Evolutionary conservation across 2,329 filamentous ascomycete species (phyloP).

Genomic region (Cladosporium cucumerinum): DNA sequence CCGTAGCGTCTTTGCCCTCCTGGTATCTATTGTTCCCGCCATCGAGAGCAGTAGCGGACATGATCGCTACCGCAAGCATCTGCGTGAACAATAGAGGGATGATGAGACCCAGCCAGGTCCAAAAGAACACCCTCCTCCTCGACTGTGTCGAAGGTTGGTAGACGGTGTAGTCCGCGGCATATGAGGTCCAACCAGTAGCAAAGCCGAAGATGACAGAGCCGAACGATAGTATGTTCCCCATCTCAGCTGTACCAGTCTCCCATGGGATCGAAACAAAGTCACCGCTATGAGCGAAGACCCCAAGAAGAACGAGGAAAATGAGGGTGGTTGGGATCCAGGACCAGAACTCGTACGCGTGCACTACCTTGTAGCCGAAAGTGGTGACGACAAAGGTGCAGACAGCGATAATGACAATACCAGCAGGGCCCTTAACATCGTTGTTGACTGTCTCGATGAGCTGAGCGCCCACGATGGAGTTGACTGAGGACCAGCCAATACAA

Average conservation of each 20-base stretch:
- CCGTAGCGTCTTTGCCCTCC: conserved; percentile 53
- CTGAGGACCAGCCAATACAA: conserved; percentile 70
- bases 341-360: conserved; percentile 74
- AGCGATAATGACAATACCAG: conserved; percentile 72
- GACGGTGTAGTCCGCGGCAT: conserved; percentile 75
- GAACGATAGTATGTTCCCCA: conserved; percentile 63
- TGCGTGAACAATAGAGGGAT: conserved; percentile 71
- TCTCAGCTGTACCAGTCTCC: conserved; percentile 55
- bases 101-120: conserved; percentile 67
- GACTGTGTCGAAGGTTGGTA: conserved; percentile 66
- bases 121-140: conserved; percentile 62
- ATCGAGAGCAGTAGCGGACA: conserved; percentile 59
- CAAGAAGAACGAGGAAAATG: conserved; percentile 69
- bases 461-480: conserved; percentile 77
- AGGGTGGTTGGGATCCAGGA: conserved; percentile 71
- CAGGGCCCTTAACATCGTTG: conserved; percentile 63
- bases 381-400: conserved; percentile 65
- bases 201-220: conserved; percentile 65
- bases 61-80: conserved; percentile 68
- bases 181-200: conserved; percentile 69
- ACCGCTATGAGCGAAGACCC: conserved; percentile 64
- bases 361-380: conserved; percentile 72
- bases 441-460: conserved; percentile 75
- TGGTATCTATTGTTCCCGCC: conserved; percentile 53
- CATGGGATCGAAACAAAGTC: conserved; percentile 63